phyloP scores from a whole-genome alignment of 805 yeast genomes.

The Candida anglica region DNA sequence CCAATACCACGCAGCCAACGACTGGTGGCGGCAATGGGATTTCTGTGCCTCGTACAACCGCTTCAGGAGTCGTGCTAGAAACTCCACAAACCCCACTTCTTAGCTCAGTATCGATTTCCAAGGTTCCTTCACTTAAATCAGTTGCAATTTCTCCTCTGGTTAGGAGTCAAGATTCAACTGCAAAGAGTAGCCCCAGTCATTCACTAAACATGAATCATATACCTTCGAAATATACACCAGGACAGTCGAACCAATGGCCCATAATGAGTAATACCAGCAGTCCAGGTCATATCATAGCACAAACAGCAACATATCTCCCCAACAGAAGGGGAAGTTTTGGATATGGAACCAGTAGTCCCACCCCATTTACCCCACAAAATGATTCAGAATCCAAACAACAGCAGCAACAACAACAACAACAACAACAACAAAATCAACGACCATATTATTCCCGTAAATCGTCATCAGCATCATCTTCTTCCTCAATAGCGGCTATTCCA shows the following conservation, averaged over 20 bases:
- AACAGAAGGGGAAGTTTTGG: too few relatives aligned
- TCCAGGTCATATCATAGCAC: slow-evolving; percentile 1
- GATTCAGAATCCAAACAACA: background rate
- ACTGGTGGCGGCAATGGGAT: too few relatives aligned
- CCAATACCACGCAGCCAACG: slow-evolving; percentile 14
- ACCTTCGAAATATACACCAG: background rate
- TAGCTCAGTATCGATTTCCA: slow-evolving; percentile 13
- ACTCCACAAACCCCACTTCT: slow-evolving; percentile 2
- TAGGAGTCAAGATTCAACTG: slow-evolving; percentile 7
- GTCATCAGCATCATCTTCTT: slow-evolving; percentile 16
- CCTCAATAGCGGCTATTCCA: slow-evolving; percentile 26
- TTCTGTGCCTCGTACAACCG: slow-evolving; percentile 3
- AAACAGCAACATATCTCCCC: background rate
- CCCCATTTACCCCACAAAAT: background rate
- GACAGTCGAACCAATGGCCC: background rate
- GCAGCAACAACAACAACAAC: too few relatives aligned
- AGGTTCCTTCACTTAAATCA: slow-evolving; percentile 34
- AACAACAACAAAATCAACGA: too few relatives aligned
- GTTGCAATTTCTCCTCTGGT: slow-evolving; percentile 36
- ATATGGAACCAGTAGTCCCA: too few relatives aligned
- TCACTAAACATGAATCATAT: background rate
- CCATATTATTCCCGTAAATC: slow-evolving; percentile 6
- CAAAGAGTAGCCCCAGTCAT: background rate
- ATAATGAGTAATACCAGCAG: background rate
- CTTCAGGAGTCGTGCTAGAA: background rate